A percentile compares a stretch with the other conserved stretches of the same genome.
phyloP scores from a whole-genome alignment of 75 land plant genomes.

The Ceratopteris richardii region DNA sequence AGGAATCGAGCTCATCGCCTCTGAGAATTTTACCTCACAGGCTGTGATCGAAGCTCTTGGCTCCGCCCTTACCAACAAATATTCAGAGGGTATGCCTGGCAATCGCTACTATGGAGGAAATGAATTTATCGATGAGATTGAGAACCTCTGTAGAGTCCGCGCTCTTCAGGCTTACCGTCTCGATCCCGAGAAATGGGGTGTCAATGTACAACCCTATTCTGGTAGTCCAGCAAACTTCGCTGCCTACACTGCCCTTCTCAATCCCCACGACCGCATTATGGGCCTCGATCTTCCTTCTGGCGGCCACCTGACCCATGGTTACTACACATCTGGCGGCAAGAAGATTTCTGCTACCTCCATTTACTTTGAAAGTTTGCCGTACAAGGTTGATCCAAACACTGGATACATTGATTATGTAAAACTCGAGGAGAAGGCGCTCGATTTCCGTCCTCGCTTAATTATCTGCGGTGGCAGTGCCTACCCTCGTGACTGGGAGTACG shows the following conservation, averaged over 20 bases:
- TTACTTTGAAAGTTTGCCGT: constrained; percentile 84
- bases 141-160: constrained; percentile 61
- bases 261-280: constrained; percentile 79
- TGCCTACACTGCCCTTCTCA: constrained; percentile 65
- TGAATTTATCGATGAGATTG: constrained; percentile 67
- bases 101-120: constrained; percentile 82
- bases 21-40: no score
- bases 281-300: constrained; percentile 76
- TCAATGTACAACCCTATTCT: constrained; percentile 83
- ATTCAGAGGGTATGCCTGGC: constrained; percentile 85
- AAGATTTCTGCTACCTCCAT: constrained; percentile 88
- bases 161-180: constrained; percentile 58
- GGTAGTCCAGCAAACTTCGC: constrained; percentile 82
- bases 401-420: constrained; percentile 70
- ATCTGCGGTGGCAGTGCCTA: no score
- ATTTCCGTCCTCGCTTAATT: constrained; percentile 72
- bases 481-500: constrained; percentile 89
- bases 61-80: constrained; percentile 75
- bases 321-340: constrained; percentile 81
- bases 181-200: constrained; percentile 62
- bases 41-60: constrained; percentile 82
- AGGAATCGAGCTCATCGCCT: no score
- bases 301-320: constrained; percentile 76
- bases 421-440: constrained; percentile 89
- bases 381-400: constrained; percentile 57